Conservation (phyloP, 177 flowering plant species). For the Vitis hybrid region DNA sequence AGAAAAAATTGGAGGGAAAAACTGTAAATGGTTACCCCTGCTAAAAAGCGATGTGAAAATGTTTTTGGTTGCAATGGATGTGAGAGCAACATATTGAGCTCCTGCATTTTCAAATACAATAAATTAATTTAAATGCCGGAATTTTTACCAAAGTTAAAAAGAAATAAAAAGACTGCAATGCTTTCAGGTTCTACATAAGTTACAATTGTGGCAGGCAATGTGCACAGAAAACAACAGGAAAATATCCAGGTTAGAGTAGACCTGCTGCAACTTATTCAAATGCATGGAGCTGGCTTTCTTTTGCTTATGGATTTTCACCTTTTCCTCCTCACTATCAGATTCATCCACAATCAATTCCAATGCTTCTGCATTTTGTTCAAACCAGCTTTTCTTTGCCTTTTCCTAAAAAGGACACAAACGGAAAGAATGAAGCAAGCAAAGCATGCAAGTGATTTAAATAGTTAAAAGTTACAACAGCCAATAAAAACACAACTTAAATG, state of each 20-base stretch:
- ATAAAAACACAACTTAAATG: background rate
- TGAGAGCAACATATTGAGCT: slow-evolving; percentile 57
- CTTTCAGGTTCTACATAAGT: background rate
- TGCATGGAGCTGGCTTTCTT: slow-evolving; percentile 53
- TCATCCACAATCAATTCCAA: slow-evolving; percentile 69
- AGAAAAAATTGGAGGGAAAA: background rate
- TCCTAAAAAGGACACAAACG: slow-evolving; percentile 40
- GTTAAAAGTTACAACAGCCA: background rate
- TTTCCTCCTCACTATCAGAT: slow-evolving; percentile 85
- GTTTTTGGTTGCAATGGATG: slow-evolving; percentile 82
- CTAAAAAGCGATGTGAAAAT: slow-evolving; percentile 78
- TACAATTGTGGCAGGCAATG: background rate
- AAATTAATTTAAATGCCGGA: background rate
- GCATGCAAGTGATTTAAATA: background rate
- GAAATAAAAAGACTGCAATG: background rate
- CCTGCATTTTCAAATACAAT: slow-evolving; percentile 45
- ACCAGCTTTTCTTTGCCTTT: slow-evolving; percentile 78
- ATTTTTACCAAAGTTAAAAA: background rate
- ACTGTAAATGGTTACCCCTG: slow-evolving; percentile 57
- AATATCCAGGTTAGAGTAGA: slow-evolving; percentile 12
- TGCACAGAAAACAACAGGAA: background rate
- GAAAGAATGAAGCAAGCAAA: background rate
- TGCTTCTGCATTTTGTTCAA: slow-evolving; percentile 77
- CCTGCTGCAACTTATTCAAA: slow-evolving; percentile 74
- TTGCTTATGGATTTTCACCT: slow-evolving; percentile 53